Base-by-base conservation (phyloP, 2,329 filamentous ascomycete species). In the Penicillium hesseltinei region DNA sequence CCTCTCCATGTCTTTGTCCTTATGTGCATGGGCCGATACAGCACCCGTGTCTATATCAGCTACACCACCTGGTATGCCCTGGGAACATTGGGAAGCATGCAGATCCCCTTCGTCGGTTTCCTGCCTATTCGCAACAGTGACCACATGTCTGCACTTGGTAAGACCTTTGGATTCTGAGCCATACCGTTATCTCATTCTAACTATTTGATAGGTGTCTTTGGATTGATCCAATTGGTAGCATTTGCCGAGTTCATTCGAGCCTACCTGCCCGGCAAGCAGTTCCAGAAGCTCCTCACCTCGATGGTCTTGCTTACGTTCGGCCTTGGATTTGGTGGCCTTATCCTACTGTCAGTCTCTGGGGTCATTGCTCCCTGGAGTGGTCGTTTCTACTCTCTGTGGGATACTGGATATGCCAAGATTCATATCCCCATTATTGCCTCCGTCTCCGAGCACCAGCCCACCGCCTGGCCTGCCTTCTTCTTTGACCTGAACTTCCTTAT, bases 361-460 rank as follows among this genome's bases (percentile, higher is more conserved):
- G 89, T 94, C 65, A 94, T 99, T 75, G 94, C 95, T 23, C 94
- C 95, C 19, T 99, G 94, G 94, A 92, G 90, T 69, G 94, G 94
- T 62, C 92, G 94, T 69, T 99, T 99, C 84, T 99, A 99, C 81
- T 99, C 95, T 23, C 86, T 99, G 33, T 99, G 93, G 92, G 95
- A 99, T 74, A 99, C 94, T 6, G 89, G 91, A 68, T 99, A 99
- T 73, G 94, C 94, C 70, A 99, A 99, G 83, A 95, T 97, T 63
- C 94, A 99, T 72, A 99, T 99, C 72, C 94, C 94, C 60, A 99
- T 99, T 73, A 99, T 99, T 74, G 94, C 94, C 4, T 99, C 94
- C n/a, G 94, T 99, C 46, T 99, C 94, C 1, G 94, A 99, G 79
- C 94, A 99, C 80, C 94, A 99, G 79, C 94, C 94, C 54, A 99